Evolutionary conservation across 176 grass and related monocot species (phyloP), one percentile per base, ranked within the genome.

Genomic region (Olyra latifolia): DNA sequence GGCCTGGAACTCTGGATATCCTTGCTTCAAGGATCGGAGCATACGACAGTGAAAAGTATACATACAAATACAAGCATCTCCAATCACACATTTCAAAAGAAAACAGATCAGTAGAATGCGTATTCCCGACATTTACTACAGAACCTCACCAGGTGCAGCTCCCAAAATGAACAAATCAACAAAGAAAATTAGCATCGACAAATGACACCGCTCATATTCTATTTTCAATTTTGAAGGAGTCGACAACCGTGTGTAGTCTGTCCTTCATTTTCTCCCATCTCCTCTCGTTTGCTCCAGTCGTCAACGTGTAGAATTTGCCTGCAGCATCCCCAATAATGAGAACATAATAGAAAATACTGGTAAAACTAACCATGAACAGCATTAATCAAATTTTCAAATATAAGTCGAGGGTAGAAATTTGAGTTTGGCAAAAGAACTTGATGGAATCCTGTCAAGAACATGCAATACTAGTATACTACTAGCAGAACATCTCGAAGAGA

Each of bases 221-320:
- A 39, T 76, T 62, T 82, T 95, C 88, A 9, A 93, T 88, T 85
- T 88, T 99, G 71, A 99, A 95, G 3, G 96, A 93, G 27, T 95
- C 87, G 0, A 99, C 10, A 30, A 95, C 85, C 9, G 82, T 85
- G 35, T 89, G 93, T 80, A 99, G 85, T 66, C 77, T 91, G 41
- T 99, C 93, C 84, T 95, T 95, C 90, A 99, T 99, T 64, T 95
- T 95, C 24, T 84, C 93, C 96, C 96, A 99, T 93, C 96, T 95
- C 76, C 93, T 91, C 76, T 99, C 92, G 30, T 93, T 99, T 78
- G 96, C 88, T 59, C 96, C 90, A 28, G 93, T 99, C 2, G 93
- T 95, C 62, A 99, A 61, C 23, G 93, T 95, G 82, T 93, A 95
- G 74, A 95, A 98, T 67, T 98, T 98, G 4, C 96, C 90, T 95